Percentiles rank a stretch among this genome's conserved stretches.
phyloP scores from a whole-genome alignment of 345 rosid species.

The Boechera retrofracta region DNA sequence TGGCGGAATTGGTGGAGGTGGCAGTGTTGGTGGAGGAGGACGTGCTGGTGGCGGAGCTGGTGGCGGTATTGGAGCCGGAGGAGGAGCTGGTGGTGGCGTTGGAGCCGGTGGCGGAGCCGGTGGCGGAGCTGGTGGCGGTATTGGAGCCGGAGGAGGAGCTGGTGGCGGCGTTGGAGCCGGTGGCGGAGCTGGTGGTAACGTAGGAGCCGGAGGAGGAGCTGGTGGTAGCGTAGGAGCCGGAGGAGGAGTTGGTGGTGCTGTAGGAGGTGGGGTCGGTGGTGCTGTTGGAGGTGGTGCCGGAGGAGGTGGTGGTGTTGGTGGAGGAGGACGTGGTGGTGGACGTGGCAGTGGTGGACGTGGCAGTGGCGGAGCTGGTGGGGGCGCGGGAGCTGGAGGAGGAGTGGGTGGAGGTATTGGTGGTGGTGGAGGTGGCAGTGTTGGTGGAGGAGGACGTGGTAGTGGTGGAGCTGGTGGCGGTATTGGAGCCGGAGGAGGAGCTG shows the following conservation, averaged over 20 bases:
- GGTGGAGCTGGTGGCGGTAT: not conserved
- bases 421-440: not conserved
- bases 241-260: not conserved
- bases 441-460: not conserved
- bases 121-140: not conserved
- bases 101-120: not conserved
- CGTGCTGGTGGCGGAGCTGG: not conserved
- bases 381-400: not conserved
- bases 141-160: not conserved
- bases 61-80: not conserved
- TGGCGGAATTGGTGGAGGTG: not conserved
- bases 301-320: not conserved
- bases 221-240: no score
- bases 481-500: not conserved
- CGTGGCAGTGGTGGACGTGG: not conserved
- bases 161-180: not conserved
- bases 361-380: slow-evolving; percentile 2
- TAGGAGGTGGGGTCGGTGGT: not conserved
- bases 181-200: not conserved
- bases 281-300: not conserved
- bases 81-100: not conserved
- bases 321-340: not conserved
- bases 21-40: not conserved
- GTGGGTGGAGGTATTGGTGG: not conserved
- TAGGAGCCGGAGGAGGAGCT: not conserved